These are phyloP conservation scores for Erysimum cheiri DNA, from an alignment of 441 rosid species.

Conservation along the genomic window DNA sequence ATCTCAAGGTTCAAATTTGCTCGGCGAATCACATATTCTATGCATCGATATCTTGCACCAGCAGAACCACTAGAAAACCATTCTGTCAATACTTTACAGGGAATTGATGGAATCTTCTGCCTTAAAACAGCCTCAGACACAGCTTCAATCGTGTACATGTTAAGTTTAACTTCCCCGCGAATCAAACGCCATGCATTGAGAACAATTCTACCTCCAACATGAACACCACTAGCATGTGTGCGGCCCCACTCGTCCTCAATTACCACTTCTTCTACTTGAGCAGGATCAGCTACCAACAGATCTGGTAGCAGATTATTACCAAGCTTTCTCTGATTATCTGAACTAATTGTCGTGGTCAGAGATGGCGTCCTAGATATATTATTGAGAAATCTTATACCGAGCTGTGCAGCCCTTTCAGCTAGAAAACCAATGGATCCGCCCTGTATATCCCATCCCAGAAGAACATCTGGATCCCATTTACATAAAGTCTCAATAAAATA, in stretches of 20 bases:
- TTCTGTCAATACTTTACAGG: conserved; percentile 63
- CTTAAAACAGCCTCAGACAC: conserved; percentile 88
- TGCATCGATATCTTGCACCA: conserved; percentile 83
- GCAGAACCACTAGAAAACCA: conserved; percentile 91
- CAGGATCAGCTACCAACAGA: conserved; percentile 53
- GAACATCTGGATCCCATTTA: conserved; percentile 82
- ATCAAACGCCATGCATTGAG: conserved; percentile 92
- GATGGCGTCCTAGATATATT: conserved; percentile 77
- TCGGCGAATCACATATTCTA: conserved; percentile 75
- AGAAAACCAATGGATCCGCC: conserved; percentile 94
- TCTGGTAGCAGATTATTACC: conserved; percentile 50
- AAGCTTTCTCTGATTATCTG: conserved; percentile 46
- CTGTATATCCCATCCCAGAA: conserved; percentile 98
- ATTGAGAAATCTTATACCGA: conserved; percentile 86
- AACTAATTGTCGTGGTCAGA: conserved; percentile 49
- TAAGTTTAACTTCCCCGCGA: conserved; percentile 92
- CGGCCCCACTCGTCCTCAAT: conserved; percentile 98
- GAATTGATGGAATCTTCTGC: conserved; percentile 81
- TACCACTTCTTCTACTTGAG: conserved; percentile 57
- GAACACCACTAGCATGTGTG: conserved; percentile 98
- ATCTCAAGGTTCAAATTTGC: conserved; percentile 85
- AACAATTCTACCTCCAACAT: conserved; percentile 94
- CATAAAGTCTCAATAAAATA: conserved; percentile 60
- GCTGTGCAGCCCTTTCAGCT: conserved; percentile 97
- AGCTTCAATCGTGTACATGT: conserved; percentile 86